These are phyloP conservation scores for Colletotrichum salicis DNA, from an alignment of 2,329 filamentous ascomycete species.

Conservation along the genomic window DNA sequence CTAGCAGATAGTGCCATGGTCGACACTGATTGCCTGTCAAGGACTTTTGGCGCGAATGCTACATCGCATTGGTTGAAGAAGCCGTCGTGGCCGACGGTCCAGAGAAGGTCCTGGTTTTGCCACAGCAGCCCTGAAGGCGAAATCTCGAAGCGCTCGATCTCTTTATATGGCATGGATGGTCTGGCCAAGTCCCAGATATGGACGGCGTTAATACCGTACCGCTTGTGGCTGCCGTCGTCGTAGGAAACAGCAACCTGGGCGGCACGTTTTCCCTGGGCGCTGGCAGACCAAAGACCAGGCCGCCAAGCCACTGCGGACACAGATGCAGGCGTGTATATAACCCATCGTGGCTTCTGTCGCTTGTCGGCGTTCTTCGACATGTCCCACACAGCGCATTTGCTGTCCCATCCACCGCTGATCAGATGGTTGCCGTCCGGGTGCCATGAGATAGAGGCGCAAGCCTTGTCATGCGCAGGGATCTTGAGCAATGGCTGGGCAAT, in stretches of 20 bases:
- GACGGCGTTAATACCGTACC: slow-evolving; percentile 67
- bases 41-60: slow-evolving; percentile 69
- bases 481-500: slow-evolving; percentile 63
- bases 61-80: slow-evolving; percentile 73
- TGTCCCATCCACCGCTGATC: slow-evolving; percentile 71
- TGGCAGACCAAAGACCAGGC: slow-evolving; percentile 73
- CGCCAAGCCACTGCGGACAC: slow-evolving; percentile 71
- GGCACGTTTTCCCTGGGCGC: slow-evolving; percentile 67
- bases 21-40: slow-evolving; percentile 71
- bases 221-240: slow-evolving; percentile 64
- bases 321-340: slow-evolving; percentile 69
- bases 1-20: slow-evolving; percentile 68
- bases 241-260: slow-evolving; percentile 73
- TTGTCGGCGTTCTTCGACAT: slow-evolving; percentile 69
- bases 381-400: slow-evolving; percentile 73
- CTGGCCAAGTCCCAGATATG: slow-evolving; percentile 77
- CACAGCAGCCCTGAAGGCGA: slow-evolving; percentile 70
- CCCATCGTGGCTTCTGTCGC: slow-evolving; percentile 72
- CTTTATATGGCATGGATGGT: slow-evolving; percentile 74
- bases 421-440: slow-evolving; percentile 75
- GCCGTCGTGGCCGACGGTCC: slow-evolving; percentile 72
- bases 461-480: slow-evolving; percentile 70
- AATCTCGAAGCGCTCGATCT: slow-evolving; percentile 69
- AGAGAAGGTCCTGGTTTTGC: slow-evolving; percentile 73
- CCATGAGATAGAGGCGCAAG: slow-evolving; percentile 71